phyloP scores from a whole-genome alignment of 805 yeast species.

The Wickerhamomyces strasburgensis region DNA sequence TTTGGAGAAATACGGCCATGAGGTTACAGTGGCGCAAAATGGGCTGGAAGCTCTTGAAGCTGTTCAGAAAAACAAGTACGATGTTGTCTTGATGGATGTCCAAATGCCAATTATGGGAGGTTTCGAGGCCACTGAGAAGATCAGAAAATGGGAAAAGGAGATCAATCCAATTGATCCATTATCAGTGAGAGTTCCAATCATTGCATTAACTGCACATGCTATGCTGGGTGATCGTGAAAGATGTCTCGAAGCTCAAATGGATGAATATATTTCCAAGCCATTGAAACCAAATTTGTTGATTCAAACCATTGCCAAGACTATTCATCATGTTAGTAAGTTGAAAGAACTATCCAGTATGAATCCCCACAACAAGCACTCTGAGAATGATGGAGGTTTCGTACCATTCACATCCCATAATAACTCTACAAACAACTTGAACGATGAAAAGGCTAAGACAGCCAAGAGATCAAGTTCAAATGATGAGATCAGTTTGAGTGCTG shows the following conservation, averaged over 20 bases:
- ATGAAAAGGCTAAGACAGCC: constrained; percentile 1
- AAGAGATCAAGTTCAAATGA: constrained; percentile 11
- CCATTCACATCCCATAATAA: constrained; percentile 9
- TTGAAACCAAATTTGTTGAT: constrained; percentile 75
- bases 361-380: constrained; percentile 21
- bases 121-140: constrained; percentile 82
- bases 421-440: constrained; percentile 6
- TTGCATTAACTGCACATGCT: constrained; percentile 88
- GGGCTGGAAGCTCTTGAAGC: constrained; percentile 80
- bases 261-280: constrained; percentile 84
- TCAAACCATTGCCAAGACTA: constrained; percentile 81
- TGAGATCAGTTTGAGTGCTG: constrained; percentile 3
- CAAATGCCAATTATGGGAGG: constrained; percentile 97
- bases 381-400: constrained; percentile 11
- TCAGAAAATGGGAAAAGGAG: constrained; percentile 82
- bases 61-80: constrained; percentile 59
- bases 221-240: constrained; percentile 89
- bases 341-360: constrained; percentile 34
- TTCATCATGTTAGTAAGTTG: constrained; percentile 60
- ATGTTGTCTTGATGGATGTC: constrained; percentile 85
- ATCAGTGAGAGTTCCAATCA: constrained; percentile 75
- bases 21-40: constrained; percentile 78
- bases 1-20: constrained; percentile 79
- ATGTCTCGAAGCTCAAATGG: constrained; percentile 86
- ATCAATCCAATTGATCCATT: constrained; percentile 64